Percentiles rank a stretch among this genome's conserved stretches.
Evolutionary conservation across 192 early-diverging fungal genomes (phyloP).

Genomic region (Podila minutissima): DNA sequence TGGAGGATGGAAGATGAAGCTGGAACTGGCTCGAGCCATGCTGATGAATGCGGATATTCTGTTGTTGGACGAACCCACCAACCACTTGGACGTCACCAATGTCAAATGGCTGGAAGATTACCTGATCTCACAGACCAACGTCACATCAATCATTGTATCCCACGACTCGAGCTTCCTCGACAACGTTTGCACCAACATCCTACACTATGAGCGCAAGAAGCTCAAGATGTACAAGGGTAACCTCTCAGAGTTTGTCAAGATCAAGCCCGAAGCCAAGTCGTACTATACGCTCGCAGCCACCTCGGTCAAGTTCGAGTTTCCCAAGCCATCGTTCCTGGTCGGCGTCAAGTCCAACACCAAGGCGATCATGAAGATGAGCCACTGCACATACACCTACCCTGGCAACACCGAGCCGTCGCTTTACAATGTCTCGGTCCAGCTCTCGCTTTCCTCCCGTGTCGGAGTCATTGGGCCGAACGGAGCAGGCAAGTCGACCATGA

Average conservation of each 20-base stretch:
- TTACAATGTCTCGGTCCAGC: slow-evolving; percentile 69
- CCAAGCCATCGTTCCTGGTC: slow-evolving; percentile 79
- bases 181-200: slow-evolving; percentile 82
- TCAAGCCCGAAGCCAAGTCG: slow-evolving; percentile 76
- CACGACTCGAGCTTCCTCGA: slow-evolving; percentile 87
- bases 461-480: slow-evolving; percentile 86
- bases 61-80: slow-evolving; percentile 94
- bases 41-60: slow-evolving; percentile 87
- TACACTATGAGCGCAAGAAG: slow-evolving; percentile 82
- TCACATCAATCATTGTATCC: slow-evolving; percentile 81
- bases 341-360: slow-evolving; percentile 85
- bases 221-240: slow-evolving; percentile 84
- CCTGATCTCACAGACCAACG: slow-evolving; percentile 67
- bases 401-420: slow-evolving; percentile 68
- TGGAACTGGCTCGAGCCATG: slow-evolving; percentile 84
- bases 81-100: slow-evolving; percentile 84
- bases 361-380: slow-evolving; percentile 80
- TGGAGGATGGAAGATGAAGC: slow-evolving; percentile 92
- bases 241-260: slow-evolving; percentile 78
- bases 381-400: slow-evolving; percentile 82
- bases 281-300: slow-evolving; percentile 80
- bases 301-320: slow-evolving; percentile 77
- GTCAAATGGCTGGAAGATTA: slow-evolving; percentile 84
- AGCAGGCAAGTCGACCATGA: slow-evolving; percentile 88
- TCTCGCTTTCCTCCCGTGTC: slow-evolving; percentile 82